Percentiles rank a stretch among this genome's conserved stretches.
These are phyloP conservation scores for Panellus pusillus DNA, from an alignment of 768 basidiomycete species.

Conservation along the genomic window DNA sequence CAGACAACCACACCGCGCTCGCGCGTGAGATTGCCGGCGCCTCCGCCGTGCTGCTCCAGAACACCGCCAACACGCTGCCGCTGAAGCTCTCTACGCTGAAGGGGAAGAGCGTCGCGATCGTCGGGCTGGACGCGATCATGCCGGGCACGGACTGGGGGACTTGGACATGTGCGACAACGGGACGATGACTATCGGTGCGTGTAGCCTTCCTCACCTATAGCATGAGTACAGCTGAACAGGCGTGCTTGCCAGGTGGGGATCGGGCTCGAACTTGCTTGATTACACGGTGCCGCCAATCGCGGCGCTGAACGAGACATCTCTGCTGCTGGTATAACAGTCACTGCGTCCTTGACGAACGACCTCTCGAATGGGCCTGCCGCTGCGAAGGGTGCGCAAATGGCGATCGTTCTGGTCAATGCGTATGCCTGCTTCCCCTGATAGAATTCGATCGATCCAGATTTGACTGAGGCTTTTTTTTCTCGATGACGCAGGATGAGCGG, in stretches of 20 bases:
- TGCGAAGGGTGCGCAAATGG: conserved; percentile 51
- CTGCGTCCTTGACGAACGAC: conserved; percentile 45
- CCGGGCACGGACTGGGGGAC: conserved; percentile 46
- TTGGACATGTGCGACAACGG: conserved; percentile 54
- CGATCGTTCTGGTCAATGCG: conserved; percentile 61
- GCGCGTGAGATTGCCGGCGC: conserved; percentile 65
- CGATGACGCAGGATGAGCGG: conserved; percentile 44
- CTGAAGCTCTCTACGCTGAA: neutral
- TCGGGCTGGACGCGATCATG: conserved; percentile 58
- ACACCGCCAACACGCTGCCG: conserved; percentile 37
- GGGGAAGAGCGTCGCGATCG: conserved; percentile 50
- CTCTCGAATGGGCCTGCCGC: conserved; percentile 36
- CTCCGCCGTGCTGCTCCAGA: conserved; percentile 71
- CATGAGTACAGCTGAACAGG: conserved; percentile 8
- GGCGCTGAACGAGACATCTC: conserved; percentile 38
- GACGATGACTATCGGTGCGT: conserved; percentile 59
- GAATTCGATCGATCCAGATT: no score
- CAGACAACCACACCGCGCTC: conserved; percentile 45
- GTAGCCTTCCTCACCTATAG: neutral
- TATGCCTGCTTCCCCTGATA: conserved; percentile 27
- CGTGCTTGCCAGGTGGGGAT: conserved; percentile 40
- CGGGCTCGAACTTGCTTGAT: conserved; percentile 47
- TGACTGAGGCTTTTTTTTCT: neutral
- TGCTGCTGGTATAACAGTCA: conserved; percentile 38
- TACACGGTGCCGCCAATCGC: conserved; percentile 45